Percentiles rank a stretch among this genome's conserved stretches.
Evolutionary conservation across 2,329 filamentous ascomycete genomes (phyloP).

Genomic region (Fusarium cicatricum): DNA sequence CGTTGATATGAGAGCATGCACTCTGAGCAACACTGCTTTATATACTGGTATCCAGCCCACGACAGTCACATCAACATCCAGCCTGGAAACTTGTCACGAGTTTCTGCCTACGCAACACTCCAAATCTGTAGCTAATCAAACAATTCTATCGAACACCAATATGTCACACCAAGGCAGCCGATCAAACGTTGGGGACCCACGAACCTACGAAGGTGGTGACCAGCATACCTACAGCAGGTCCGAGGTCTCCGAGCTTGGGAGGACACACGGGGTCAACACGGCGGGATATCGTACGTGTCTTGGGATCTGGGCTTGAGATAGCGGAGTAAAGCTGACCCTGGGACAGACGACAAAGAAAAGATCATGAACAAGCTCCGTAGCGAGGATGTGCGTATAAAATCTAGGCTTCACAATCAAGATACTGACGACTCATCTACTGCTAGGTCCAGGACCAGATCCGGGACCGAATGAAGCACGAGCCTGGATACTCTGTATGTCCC

Average conservation of each 20-base stretch:
- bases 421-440: background rate
- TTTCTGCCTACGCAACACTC: no score
- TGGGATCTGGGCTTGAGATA: no score
- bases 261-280: conserved; percentile 12
- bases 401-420: fast-evolving
- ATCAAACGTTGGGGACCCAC: conserved; percentile 21
- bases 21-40: background rate
- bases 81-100: no score
- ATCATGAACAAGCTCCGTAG: conserved; percentile 26
- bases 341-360: conserved; percentile 11
- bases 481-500: conserved; percentile 16
- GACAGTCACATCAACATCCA: no score
- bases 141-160: background rate
- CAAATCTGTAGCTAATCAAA: background rate
- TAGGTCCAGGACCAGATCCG: conserved; percentile 13
- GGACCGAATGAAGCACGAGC: conserved; percentile 24
- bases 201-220: conserved; percentile 22
- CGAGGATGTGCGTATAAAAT: background rate
- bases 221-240: conserved; percentile 21
- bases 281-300: conserved; percentile 17
- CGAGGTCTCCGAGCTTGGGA: conserved; percentile 6
- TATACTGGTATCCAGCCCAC: background rate
- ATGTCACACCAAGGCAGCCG: conserved; percentile 12
- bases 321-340: background rate
- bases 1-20: background rate